A percentile compares a stretch with the other conserved stretches of the same genome.
These are phyloP conservation scores for Pythium biforme DNA, from an alignment of 352 stramenopile species.

Conservation along the genomic window DNA sequence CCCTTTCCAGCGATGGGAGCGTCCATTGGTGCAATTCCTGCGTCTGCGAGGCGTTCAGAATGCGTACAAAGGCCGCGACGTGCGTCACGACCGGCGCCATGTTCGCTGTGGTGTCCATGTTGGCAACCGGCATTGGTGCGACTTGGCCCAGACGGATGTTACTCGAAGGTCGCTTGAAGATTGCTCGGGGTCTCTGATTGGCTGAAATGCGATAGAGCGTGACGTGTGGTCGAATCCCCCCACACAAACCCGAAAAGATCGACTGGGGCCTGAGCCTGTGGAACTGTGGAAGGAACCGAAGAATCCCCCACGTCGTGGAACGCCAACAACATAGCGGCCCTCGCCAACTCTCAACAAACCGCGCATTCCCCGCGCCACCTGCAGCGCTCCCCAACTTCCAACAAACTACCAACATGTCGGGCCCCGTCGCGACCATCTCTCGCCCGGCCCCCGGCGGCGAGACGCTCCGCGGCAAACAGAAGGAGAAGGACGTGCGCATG, in stretches of 20 bases:
- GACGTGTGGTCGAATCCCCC: conserved; percentile 30
- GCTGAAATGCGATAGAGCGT: conserved; percentile 12
- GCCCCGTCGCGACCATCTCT: conserved; percentile 52
- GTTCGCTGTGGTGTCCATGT: neutral
- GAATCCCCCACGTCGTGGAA: neutral
- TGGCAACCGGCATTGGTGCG: neutral
- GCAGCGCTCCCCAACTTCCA: neutral
- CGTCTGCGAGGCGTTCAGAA: conserved; percentile 29
- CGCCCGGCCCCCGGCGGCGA: conserved; percentile 54
- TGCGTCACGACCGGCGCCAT: conserved; percentile 19
- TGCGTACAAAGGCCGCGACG: conserved; percentile 22
- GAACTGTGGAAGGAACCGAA: conserved; percentile 28
- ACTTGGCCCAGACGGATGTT: conserved; percentile 18
- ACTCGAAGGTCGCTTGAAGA: conserved; percentile 31
- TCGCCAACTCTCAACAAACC: conserved; percentile 6
- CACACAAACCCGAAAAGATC: conserved; percentile 26
- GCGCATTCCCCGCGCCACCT: neutral
- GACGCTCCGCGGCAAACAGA: conserved; percentile 88
- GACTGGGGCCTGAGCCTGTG: conserved; percentile 18
- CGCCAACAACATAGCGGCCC: conserved; percentile 13
- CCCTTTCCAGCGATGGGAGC: conserved; percentile 19
- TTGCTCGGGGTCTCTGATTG: conserved; percentile 21
- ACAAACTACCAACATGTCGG: conserved; percentile 23
- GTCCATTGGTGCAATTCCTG: conserved; percentile 25
- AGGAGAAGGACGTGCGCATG: conserved; percentile 98